Conservation (phyloP, 2,329 filamentous ascomycete genomes). For the Plenodomus lindquistii region DNA sequence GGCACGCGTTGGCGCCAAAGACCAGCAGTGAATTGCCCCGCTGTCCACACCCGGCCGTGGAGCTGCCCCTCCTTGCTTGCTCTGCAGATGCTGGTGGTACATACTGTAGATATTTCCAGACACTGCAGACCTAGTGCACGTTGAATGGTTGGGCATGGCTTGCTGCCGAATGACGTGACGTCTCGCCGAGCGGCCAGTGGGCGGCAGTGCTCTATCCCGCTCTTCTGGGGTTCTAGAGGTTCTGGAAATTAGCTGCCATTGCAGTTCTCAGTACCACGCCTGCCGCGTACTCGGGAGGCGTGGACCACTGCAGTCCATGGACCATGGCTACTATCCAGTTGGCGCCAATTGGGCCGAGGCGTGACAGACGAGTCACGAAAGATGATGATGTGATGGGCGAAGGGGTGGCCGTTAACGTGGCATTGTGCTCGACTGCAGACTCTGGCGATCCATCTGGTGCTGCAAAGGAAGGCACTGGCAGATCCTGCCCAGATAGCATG, state of each 20-base stretch:
- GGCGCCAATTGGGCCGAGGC: constrained; percentile 19
- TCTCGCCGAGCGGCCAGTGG: constrained; percentile 12
- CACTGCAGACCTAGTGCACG: constrained; percentile 11
- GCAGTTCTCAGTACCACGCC: constrained; percentile 72
- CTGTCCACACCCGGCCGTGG: constrained; percentile 3
- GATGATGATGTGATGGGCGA: constrained; percentile 1
- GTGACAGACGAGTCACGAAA: constrained; percentile 3
- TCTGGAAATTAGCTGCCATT: constrained; percentile 58
- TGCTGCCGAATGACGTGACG: constrained; percentile 32
- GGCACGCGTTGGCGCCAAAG: constrained; percentile 4
- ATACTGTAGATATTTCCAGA: constrained; percentile 12
- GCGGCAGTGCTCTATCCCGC: constrained; percentile 16
- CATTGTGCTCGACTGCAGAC: background rate
- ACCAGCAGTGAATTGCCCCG: constrained; percentile 8
- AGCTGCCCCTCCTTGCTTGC: constrained; percentile 22
- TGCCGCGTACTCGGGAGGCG: constrained; percentile 21
- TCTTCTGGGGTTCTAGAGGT: constrained; percentile 13
- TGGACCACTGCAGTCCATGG: constrained; percentile 15
- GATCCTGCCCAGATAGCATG: background rate
- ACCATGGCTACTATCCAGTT: constrained; percentile 6
- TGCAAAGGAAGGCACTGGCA: background rate
- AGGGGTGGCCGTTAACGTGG: background rate
- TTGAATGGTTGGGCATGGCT: constrained; percentile 15
- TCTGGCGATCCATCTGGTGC: background rate
- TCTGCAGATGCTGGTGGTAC: too few species aligned